Evolutionary conservation across 768 basidiomycete genomes (phyloP).

Genomic region (Mycena leptocephala): DNA sequence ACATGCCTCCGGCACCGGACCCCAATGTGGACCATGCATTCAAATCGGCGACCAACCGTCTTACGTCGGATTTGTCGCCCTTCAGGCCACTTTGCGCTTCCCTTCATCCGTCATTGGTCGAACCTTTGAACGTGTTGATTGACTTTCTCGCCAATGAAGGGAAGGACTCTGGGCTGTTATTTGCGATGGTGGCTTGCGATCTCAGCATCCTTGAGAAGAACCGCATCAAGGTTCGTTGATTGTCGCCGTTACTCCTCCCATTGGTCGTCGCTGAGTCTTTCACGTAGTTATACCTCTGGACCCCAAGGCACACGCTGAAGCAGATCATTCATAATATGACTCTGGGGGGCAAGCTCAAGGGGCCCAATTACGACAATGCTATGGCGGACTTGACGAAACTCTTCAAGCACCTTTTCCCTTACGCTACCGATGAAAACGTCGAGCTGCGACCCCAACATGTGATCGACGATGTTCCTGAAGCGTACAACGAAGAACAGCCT

Average conservation of each 20-base stretch:
- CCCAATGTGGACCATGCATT: conserved; percentile 25
- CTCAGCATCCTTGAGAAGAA: conserved; percentile 26
- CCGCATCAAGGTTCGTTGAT: conserved; percentile 27
- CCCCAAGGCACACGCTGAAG: conserved; percentile 31
- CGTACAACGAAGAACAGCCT: conserved; percentile 19
- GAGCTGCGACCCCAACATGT: conserved; percentile 22
- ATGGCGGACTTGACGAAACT: conserved; percentile 35
- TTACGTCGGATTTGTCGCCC: conserved; percentile 31
- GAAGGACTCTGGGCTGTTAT: conserved; percentile 28
- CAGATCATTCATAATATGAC: conserved; percentile 37
- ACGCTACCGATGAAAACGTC: conserved; percentile 26
- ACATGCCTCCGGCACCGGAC: conserved; percentile 30
- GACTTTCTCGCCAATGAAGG: conserved; percentile 26
- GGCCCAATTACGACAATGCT: conserved; percentile 24
- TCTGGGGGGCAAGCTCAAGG: conserved; percentile 32
- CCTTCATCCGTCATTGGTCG: conserved; percentile 27
- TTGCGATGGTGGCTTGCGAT: conserved; percentile 35
- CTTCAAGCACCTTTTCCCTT: conserved; percentile 35
- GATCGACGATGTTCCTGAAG: conserved; percentile 22
- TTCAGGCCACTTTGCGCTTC: conserved; percentile 16
- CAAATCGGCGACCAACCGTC: conserved; percentile 31
- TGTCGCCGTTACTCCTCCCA: background rate
- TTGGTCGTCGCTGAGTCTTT: background rate
- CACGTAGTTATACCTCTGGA: conserved; percentile 29
- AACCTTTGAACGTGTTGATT: conserved; percentile 23